A percentile compares a stretch with the other conserved stretches of the same genome.
Conservation (phyloP, 202 grass and related monocot genomes). For the Bolboschoenoplectus hybrid region DNA sequence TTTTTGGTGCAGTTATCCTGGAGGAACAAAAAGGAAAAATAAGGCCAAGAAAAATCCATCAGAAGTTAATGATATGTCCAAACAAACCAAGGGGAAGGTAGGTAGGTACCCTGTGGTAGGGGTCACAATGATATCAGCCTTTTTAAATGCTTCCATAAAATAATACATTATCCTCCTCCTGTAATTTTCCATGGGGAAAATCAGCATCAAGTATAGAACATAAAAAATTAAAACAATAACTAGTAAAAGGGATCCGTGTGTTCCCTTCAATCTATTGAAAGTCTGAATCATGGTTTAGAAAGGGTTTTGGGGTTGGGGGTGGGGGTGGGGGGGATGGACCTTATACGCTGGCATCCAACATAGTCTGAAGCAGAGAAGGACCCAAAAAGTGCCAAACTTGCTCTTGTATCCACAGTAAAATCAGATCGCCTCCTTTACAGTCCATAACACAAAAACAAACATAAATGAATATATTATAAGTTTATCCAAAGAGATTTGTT, state of each 20-base stretch:
- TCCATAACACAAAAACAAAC: constrained; percentile 12
- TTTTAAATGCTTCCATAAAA: constrained; percentile 97
- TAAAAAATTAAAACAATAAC: constrained; percentile 32
- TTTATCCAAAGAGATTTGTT: neutral
- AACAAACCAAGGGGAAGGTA: neutral
- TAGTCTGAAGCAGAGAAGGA: constrained; percentile 87
- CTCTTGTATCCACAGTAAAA: constrained; percentile 76
- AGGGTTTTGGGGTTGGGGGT: too few relatives aligned
- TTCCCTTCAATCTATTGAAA: neutral
- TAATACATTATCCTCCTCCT: constrained; percentile 99
- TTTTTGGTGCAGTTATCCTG: constrained; percentile 89
- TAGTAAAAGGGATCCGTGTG: neutral
- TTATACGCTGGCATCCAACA: constrained; percentile 83
- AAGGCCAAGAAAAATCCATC: constrained; percentile 28
- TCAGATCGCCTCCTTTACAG: constrained; percentile 60
- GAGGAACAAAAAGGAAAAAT: constrained; percentile 31
- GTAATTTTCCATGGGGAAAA: constrained; percentile 23
- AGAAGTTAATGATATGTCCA: neutral
- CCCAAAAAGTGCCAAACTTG: constrained; percentile 84
- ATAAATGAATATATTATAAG: neutral
- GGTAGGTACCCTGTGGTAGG: constrained; percentile 88
- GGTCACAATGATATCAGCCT: constrained; percentile 89
- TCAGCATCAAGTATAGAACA: constrained; percentile 29
- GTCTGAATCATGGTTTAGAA: neutral
- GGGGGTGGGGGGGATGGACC: constrained; percentile 38